Evolutionary conservation across 2,329 filamentous ascomycete species (phyloP), one percentile per base, ranked within the genome.

Genomic region (Fusarium agapanthi): DNA sequence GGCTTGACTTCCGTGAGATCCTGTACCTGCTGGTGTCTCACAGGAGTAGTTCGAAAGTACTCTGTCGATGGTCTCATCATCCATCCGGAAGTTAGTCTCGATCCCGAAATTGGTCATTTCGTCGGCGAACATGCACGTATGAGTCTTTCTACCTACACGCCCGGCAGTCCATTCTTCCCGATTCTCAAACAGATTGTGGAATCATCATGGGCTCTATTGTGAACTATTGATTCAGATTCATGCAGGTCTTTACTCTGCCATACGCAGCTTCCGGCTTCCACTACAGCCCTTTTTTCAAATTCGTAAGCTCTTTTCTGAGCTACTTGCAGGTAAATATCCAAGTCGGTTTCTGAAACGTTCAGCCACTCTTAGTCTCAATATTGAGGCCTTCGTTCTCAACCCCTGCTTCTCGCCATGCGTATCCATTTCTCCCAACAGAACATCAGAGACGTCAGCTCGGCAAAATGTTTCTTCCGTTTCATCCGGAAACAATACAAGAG

Each of bases 1-100:
- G 4, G 3, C 3, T 26, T 15, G 18, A 5, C 2, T 37, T 37
- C 14, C 1, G 0, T 0, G 24, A 53, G 13, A 37, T 28, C 2
- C 34, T 16, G 32, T 16, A 13, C 28, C 18, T 3, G 0, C 10
- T 34, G 16, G 16, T 35, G 13, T 1, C 4, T 5, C 30, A 24
- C n/a, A 2, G 6, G 6, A 35, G 6, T 14, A 20, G 8, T 3
- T 35, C n/a, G 0, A 6, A 7, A 20, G 11, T 0, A 1, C 22
- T 14, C 5, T 24, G 24, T 34, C 15, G 22, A 24, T 5, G 0
- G 14, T n/a, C 6, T 30, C n/a, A 26, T 35, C 12, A 26, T 26
- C 6, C 9, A 35, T 35, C 13, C 12, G 6, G 32, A 51, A 2
- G n/a, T 35, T 26, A 2, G 32, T 22, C 30, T 35, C 7, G 30